Evolutionary conservation across 345 rosid genomes (phyloP).

Genomic region (Dimocarpus longan): DNA sequence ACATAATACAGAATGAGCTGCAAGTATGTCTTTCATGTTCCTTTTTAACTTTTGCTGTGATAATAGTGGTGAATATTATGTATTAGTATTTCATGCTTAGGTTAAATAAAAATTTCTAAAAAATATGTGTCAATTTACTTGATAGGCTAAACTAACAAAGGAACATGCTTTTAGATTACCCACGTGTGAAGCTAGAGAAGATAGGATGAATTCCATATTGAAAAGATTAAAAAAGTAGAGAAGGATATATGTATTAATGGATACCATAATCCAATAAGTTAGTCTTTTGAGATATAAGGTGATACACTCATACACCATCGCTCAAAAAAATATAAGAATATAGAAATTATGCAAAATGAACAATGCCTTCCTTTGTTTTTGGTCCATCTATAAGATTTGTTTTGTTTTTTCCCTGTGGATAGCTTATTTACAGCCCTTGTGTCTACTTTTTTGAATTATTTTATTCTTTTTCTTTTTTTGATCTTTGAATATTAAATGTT

Average conservation of each 20-base stretch:
- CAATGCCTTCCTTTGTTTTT: too few species aligned
- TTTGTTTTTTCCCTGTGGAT: not conserved
- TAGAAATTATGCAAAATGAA: too few species aligned
- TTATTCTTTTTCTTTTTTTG: not conserved
- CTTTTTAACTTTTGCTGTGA: slow-evolving; percentile 1
- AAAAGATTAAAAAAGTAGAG: too few species aligned
- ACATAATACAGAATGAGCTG: slow-evolving; percentile 62
- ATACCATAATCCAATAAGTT: too few species aligned
- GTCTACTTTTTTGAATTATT: not conserved
- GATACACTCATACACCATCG: too few species aligned
- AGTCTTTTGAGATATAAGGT: too few species aligned
- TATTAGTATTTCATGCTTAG: not conserved
- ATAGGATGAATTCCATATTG: too few species aligned
- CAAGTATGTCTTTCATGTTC: slow-evolving; percentile 44
- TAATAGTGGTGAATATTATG: not conserved
- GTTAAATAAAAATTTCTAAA: not conserved
- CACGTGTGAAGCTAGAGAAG: too few species aligned
- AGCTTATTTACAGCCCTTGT: not conserved
- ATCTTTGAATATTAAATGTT: not conserved
- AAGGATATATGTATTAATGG: too few species aligned
- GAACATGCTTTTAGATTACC: too few species aligned
- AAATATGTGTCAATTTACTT: not conserved
- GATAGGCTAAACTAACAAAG: not conserved
- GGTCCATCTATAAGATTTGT: too few species aligned
- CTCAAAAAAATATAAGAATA: too few species aligned